Percentiles rank a stretch among this genome's conserved stretches.
Conservation (phyloP, 805 yeast genomes). For the Blastobotrys terrestris region DNA sequence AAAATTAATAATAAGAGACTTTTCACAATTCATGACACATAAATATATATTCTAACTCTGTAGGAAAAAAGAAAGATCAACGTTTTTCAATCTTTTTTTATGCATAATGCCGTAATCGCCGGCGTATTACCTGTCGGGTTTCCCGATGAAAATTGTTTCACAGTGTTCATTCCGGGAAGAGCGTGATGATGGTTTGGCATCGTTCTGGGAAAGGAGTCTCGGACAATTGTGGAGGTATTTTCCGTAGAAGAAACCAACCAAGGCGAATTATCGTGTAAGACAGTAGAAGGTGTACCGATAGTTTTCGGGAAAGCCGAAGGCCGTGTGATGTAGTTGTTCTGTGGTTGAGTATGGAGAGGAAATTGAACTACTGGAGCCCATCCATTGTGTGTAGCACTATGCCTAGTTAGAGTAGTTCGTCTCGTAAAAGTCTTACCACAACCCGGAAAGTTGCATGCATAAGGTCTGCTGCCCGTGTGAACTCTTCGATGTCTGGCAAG, state of each 20-base stretch:
- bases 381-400: constrained; percentile 49
- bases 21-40: background rate
- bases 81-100: background rate
- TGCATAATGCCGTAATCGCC: background rate
- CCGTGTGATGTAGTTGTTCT: background rate
- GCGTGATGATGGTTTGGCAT: background rate
- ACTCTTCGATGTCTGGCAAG: constrained; percentile 81
- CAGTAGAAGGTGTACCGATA: background rate
- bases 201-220: background rate
- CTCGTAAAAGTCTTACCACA: constrained; percentile 87
- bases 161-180: background rate
- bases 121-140: background rate
- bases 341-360: no score
- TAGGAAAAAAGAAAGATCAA: background rate
- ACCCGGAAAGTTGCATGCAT: constrained; percentile 52
- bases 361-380: constrained; percentile 3
- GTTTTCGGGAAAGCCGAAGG: background rate
- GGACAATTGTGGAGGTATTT: background rate
- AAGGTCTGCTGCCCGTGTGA: constrained; percentile 83
- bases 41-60: background rate
- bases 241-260: no score
- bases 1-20: no score
- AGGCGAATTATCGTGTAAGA: no score
- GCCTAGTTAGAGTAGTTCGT: constrained; percentile 71
- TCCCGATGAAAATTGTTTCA: background rate